Evolutionary conservation across 208 protist genomes (phyloP), one percentile per base, ranked within the genome.

Genomic region (Leptomonas seymouri): DNA sequence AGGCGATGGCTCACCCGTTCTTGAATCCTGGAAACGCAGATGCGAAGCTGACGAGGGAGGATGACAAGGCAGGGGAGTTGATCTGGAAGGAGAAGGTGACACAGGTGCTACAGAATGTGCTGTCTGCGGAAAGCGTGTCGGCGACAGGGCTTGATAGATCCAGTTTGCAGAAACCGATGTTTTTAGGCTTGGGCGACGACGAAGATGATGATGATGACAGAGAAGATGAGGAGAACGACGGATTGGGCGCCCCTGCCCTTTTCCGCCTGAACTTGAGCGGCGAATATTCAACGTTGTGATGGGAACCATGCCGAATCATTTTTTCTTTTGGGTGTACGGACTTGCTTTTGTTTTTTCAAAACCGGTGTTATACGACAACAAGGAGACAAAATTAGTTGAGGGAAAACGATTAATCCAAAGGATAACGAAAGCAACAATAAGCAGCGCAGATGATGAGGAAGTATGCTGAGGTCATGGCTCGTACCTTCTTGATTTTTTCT

Each of bases 1-100:
- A 84, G 18, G 89, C 87, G 5, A 78, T 94, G 23, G 45, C 34
- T 34, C 89, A 97, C 54, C 86, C 87, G 0, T 97, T 95, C 54
- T 53, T 97, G 27, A 54, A 28, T 30, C 71, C 46, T 23, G 64
- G 41, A 0, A 67, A 34, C 30, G 39, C 3, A 14, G 45, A 44
- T 30, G 49, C 18, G 27, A 2, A 8, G 25, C 34, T 23, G 23
- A 59, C 61, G 20, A 57, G 77, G 2, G 46, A 45, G 4, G 80
- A 91, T 27, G 74, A 82, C 46, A 77, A 58, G 20, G 74, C 67
- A 20, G 91, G 80, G 20, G 45, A 51, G 42, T 9, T 21, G 15
- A 31, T 88, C 62, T 93, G 85, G 86, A 5, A 53, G 30, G 69
- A 82, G 65, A 89, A 86, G 45, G 79, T 90, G n/a, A 30, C 49